A percentile compares a stretch with the other conserved stretches of the same genome.
Evolutionary conservation across 306 rosid genomes (phyloP).

Genomic region (Quillaja saponaria): DNA sequence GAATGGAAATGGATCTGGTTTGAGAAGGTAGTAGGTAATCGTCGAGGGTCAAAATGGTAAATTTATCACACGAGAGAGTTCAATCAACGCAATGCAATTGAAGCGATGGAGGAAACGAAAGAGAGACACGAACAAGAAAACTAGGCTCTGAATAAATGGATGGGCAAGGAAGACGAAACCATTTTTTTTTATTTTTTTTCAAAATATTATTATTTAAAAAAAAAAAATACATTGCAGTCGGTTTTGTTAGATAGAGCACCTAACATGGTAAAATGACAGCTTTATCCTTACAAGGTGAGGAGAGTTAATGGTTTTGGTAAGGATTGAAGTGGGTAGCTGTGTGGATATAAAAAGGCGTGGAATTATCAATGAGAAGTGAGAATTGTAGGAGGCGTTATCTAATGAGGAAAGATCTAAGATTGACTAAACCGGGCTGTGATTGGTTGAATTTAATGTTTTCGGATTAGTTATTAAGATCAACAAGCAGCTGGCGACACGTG

Average conservation of each 20-base stretch:
- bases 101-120: conserved; percentile 3
- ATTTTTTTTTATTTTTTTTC: neutral
- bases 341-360: neutral
- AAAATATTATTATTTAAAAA: neutral
- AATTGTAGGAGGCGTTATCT: neutral
- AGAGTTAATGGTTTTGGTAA: neutral
- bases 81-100: neutral
- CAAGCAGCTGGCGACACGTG: conserved; percentile 9
- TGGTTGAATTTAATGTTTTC: conserved; percentile 11
- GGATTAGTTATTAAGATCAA: conserved; percentile 9
- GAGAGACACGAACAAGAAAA: neutral
- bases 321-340: neutral
- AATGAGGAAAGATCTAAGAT: neutral
- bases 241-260: too few relatives aligned
- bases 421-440: conserved; percentile 7
- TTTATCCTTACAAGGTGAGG: too few relatives aligned
- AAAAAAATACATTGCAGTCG: too few relatives aligned
- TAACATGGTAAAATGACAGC: neutral
- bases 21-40: conserved; percentile 31
- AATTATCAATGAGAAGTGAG: neutral
- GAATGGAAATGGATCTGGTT: conserved; percentile 54
- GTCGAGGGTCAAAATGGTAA: conserved; percentile 39
- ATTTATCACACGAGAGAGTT: neutral
- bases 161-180: conserved; percentile 33
- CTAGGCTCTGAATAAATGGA: conserved; percentile 34